A percentile compares a stretch with the other conserved stretches of the same genome.
Conservation (phyloP, 306 rosid species). For the Vigna hirtella region DNA sequence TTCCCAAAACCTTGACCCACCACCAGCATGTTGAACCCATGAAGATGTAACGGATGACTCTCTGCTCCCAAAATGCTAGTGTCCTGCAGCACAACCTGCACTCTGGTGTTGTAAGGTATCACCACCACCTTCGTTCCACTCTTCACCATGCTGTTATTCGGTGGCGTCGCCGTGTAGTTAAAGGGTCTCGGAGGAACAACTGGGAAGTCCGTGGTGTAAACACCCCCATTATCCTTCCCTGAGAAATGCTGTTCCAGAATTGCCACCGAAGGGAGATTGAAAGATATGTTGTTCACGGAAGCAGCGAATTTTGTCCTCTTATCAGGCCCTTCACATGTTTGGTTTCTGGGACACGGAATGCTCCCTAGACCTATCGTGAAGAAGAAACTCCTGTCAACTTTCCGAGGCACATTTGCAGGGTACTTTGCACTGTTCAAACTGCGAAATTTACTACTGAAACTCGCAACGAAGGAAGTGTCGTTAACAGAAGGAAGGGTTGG, state of each 20-base stretch:
- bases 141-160: neutral
- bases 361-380: neutral
- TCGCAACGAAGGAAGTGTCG: neutral
- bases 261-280: neutral
- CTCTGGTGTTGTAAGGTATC: constrained; percentile 1
- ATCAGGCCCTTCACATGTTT: neutral
- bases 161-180: constrained; percentile 7
- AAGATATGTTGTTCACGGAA: constrained; percentile 9
- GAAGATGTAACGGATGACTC: neutral
- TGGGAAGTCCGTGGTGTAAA: neutral
- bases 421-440: neutral
- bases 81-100: constrained; percentile 18
- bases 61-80: constrained; percentile 9
- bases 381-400: neutral
- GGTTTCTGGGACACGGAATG: neutral
- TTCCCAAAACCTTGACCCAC: constrained; percentile 19
- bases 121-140: neutral
- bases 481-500: neutral
- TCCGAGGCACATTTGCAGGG: neutral
- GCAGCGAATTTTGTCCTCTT: neutral
- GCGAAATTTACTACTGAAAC: neutral
- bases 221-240: neutral
- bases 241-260: constrained; percentile 2
- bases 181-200: neutral
- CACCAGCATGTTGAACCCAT: neutral